Conservation (phyloP, 2,329 filamentous ascomycete species). For the Microdochium bolleyi region DNA sequence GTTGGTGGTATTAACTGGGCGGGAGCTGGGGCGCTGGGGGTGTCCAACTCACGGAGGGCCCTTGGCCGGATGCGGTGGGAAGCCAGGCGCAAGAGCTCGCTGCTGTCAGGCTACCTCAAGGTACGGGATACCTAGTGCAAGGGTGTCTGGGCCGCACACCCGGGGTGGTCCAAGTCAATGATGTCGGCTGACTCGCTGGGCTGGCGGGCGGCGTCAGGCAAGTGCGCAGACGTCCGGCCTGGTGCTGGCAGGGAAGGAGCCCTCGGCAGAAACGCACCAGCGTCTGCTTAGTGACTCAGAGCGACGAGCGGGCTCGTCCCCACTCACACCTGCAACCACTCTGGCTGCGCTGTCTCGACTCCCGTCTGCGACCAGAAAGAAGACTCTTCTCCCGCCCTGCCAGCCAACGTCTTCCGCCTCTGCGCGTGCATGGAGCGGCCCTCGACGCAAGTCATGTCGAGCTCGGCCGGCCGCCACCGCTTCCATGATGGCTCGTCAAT, state of each 20-base stretch:
- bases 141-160: no score
- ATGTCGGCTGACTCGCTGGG: neutral
- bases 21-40: neutral
- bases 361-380: neutral
- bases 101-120: neutral
- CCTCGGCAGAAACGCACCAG: neutral
- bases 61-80: neutral
- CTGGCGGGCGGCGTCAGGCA: neutral
- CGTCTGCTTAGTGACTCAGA: neutral
- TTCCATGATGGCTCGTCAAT: no score
- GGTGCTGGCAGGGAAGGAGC: neutral
- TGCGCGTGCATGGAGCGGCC: no score
- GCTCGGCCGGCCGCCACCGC: no score
- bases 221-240: neutral
- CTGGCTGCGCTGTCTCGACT: neutral
- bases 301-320: neutral
- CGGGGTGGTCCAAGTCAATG: neutral
- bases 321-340: slow-evolving; percentile 1
- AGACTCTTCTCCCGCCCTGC: neutral
- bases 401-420: no score
- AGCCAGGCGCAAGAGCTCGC: neutral
- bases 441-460: no score
- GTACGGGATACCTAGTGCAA: no score
- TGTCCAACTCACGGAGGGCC: no score
- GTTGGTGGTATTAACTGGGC: neutral